Conservation (phyloP, 2,329 filamentous ascomycete species). For the Rutstroemia sp. region DNA sequence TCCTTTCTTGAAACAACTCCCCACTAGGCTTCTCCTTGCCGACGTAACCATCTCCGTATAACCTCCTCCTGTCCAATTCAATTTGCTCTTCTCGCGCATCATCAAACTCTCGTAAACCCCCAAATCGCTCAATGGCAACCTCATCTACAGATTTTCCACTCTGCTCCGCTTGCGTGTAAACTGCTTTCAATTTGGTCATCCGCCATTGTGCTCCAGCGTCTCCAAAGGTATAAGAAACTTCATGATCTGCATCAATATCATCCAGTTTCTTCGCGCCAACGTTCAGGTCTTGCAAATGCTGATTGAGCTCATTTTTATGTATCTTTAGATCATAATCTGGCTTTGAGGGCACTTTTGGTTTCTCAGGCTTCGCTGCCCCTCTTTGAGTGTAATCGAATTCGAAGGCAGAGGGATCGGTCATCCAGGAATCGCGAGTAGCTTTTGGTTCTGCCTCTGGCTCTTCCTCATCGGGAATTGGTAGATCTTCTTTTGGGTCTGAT, state of each 20-base stretch:
- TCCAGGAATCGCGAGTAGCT: conserved; percentile 76
- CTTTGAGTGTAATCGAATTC: conserved; percentile 77
- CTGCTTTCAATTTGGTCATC: conserved; percentile 86
- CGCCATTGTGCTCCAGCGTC: conserved; percentile 89
- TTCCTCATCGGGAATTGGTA: conserved; percentile 45
- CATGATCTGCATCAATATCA: conserved; percentile 46
- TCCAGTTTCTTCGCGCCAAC: conserved; percentile 44
- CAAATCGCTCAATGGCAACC: conserved; percentile 74
- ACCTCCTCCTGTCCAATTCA: conserved; percentile 76
- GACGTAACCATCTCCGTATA: conserved; percentile 79
- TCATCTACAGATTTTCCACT: conserved; percentile 68
- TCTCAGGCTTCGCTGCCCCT: conserved; percentile 46
- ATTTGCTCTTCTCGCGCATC: conserved; percentile 86
- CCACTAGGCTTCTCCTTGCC: conserved; percentile 83
- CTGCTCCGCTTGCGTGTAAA: conserved; percentile 74
- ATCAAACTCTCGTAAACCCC: conserved; percentile 77
- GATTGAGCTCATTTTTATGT: conserved; percentile 76
- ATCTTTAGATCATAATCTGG: conserved; percentile 37
- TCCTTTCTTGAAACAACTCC: conserved; percentile 74
- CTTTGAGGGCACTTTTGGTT: conserved; percentile 22
- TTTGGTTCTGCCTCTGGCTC: conserved; percentile 25
- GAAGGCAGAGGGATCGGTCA: conserved; percentile 77
- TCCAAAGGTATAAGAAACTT: conserved; percentile 78
- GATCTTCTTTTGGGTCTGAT: conserved; percentile 42
- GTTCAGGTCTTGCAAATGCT: conserved; percentile 52